Conservation (phyloP, 441 rosid species). For the Jatropha multifida region DNA sequence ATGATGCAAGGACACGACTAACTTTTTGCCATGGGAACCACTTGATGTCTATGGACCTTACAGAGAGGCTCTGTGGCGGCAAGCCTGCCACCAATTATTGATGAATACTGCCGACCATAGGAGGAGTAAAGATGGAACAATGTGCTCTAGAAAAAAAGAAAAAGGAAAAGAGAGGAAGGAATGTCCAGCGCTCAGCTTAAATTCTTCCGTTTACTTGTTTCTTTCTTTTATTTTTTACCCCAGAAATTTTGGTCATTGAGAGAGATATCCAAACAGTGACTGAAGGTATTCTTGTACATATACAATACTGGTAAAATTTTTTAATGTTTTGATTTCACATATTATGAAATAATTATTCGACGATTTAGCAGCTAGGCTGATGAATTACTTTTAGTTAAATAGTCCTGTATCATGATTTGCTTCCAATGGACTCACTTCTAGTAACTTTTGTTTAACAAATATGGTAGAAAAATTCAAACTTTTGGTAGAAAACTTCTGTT, state of each 20-base stretch:
- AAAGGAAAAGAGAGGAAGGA: too few species aligned
- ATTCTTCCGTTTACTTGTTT: not conserved
- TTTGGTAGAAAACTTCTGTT: not conserved
- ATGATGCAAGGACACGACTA: not conserved
- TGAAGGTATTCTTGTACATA: not conserved
- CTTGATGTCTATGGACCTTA: not conserved
- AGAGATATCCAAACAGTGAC: too few species aligned
- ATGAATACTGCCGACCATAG: not conserved
- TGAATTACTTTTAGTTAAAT: too few species aligned
- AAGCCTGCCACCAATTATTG: not conserved
- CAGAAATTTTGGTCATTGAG: too few species aligned
- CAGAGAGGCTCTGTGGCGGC: not conserved
- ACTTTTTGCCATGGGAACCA: not conserved
- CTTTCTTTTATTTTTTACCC: not conserved
- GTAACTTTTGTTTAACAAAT: too few species aligned
- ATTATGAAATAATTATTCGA: too few species aligned
- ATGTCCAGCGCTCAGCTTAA: not conserved
- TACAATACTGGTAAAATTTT: too few species aligned
- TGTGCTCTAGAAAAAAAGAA: not conserved
- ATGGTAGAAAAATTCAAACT: too few species aligned
- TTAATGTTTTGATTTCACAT: too few species aligned
- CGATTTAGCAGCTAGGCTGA: too few species aligned
- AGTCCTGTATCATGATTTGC: too few species aligned
- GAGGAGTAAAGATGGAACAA: not conserved
- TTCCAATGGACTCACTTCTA: too few species aligned